Conservation (phyloP, 352 stramenopile genomes). For the Phytophthora pseudosyringae region DNA sequence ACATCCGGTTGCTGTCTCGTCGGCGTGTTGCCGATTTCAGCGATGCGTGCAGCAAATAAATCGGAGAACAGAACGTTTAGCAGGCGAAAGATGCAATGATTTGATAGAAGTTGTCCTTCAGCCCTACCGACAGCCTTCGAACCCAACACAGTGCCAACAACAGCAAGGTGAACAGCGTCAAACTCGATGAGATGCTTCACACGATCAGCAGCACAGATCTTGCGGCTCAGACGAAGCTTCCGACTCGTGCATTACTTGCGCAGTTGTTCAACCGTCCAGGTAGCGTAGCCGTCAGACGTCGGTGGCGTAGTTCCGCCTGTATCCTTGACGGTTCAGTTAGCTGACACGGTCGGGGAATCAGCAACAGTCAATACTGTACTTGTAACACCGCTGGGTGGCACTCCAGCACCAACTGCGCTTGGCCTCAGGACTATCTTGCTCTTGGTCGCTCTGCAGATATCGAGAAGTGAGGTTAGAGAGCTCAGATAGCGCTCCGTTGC, state of each 20-base stretch:
- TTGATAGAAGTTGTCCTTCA: constrained; percentile 1
- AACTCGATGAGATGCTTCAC: neutral
- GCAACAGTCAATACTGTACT: no score
- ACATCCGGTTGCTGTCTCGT: constrained; percentile 6
- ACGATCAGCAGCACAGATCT: neutral
- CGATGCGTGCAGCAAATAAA: constrained; percentile 13
- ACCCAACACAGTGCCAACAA: neutral
- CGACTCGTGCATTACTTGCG: constrained; percentile 6
- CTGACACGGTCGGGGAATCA: neutral
- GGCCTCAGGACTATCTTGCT: no score
- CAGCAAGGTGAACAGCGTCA: neutral
- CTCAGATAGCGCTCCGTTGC: no score
- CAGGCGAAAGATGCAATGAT: constrained; percentile 11
- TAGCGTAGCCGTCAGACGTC: neutral
- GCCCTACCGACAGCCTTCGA: neutral
- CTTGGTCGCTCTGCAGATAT: no score
- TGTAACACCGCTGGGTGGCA: neutral
- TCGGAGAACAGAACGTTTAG: constrained; percentile 16
- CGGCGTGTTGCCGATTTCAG: neutral
- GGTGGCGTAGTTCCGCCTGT: neutral
- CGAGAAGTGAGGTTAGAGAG: no score
- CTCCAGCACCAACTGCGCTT: neutral
- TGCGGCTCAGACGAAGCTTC: neutral
- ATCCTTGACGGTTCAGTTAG: neutral
- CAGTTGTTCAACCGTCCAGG: neutral